phyloP scores from a whole-genome alignment of 2,329 filamentous ascomycete species.

The Botrytis porri region DNA sequence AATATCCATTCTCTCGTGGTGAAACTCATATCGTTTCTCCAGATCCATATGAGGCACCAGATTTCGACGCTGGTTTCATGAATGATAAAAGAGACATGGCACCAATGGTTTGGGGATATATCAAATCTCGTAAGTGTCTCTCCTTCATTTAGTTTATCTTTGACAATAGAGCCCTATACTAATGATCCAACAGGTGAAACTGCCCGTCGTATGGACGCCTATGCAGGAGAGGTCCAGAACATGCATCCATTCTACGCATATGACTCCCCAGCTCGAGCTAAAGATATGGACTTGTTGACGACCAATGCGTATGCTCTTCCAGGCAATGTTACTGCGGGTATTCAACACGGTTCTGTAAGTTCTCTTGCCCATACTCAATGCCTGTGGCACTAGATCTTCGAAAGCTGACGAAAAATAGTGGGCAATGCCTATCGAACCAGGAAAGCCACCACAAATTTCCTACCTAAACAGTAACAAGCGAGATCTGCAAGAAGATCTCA shows the following conservation, averaged over 20 bases:
- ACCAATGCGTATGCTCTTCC: conserved; percentile 74
- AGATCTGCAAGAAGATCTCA: conserved; percentile 58
- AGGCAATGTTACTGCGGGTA: conserved; percentile 40
- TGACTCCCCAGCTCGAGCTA: conserved; percentile 65
- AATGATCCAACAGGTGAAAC: conserved; percentile 52
- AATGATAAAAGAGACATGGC: conserved; percentile 83
- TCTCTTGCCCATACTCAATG: background rate
- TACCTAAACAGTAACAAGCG: conserved; percentile 64
- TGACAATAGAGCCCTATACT: background rate
- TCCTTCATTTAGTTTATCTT: conserved; percentile 36
- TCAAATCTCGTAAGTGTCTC: conserved; percentile 57
- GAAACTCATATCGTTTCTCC: conserved; percentile 56
- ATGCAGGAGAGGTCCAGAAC: conserved; percentile 45
- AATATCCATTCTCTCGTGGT: conserved; percentile 61
- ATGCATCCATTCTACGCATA: conserved; percentile 72
- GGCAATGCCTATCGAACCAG: conserved; percentile 58
- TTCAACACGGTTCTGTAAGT: conserved; percentile 46
- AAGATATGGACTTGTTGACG: conserved; percentile 71
- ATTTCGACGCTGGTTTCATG: conserved; percentile 83
- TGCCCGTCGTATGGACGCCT: conserved; percentile 53
- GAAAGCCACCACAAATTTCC: conserved; percentile 44
- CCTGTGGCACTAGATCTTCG: rapidly evolving
- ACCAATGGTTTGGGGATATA: conserved; percentile 70
- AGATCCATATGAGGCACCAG: conserved; percentile 68
- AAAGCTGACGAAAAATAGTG: conserved; percentile 43